A percentile compares a stretch with the other conserved stretches of the same genome.
These are phyloP conservation scores for Mesostigma viride DNA, from an alignment of 139 green algal species.

Conservation along the genomic window DNA sequence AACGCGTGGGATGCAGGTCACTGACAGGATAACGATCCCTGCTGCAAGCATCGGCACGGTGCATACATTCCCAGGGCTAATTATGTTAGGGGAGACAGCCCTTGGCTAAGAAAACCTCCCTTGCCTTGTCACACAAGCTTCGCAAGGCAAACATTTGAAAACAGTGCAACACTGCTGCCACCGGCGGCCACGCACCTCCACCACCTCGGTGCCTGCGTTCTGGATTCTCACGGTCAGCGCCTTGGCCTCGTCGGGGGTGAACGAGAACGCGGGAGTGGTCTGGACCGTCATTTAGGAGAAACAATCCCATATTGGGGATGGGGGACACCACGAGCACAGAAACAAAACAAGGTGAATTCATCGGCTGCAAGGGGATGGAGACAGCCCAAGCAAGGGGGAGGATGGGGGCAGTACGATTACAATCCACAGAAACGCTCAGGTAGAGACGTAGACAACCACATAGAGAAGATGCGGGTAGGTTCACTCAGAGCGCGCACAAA, in stretches of 20 bases:
- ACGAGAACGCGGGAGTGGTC: slow-evolving; percentile 54
- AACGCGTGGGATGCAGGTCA: background rate
- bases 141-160: background rate
- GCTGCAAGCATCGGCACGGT: background rate
- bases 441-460: too few relatives aligned
- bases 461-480: too few relatives aligned
- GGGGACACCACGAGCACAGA: background rate
- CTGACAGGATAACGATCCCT: background rate
- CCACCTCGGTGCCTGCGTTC: slow-evolving; percentile 95
- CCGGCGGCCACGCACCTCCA: slow-evolving; percentile 50
- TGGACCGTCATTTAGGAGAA: background rate
- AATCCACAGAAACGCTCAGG: too few relatives aligned
- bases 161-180: background rate
- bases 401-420: too few relatives aligned
- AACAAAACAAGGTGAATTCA: background rate
- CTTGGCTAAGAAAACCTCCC: background rate
- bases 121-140: background rate
- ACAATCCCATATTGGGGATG: background rate
- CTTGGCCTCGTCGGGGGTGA: slow-evolving; percentile 67
- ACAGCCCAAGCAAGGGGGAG: too few relatives aligned
- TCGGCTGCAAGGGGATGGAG: background rate
- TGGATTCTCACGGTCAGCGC: slow-evolving; percentile 79
- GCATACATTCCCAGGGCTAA: background rate
- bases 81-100: background rate
- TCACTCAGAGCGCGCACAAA: too few relatives aligned